phyloP scores from a whole-genome alignment of 345 rosid species.

The Bretschneidera sinensis region DNA sequence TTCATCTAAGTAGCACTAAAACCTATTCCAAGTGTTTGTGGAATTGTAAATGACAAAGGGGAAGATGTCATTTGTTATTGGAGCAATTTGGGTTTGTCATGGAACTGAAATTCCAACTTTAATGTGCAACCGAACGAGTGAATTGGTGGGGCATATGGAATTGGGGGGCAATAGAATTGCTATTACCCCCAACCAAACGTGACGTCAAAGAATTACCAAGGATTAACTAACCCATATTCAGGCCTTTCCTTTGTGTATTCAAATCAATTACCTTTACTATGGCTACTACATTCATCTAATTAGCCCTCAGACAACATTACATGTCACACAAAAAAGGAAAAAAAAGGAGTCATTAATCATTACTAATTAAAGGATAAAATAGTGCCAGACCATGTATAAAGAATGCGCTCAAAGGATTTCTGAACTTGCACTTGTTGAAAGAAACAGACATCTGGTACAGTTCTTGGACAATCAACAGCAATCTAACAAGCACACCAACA shows the following conservation, averaged over 20 bases:
- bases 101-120: too few species aligned
- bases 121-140: too few species aligned
- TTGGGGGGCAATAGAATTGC: too few species aligned
- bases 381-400: conserved; percentile 80
- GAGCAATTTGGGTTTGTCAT: too few species aligned
- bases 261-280: neutral
- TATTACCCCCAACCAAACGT: too few species aligned
- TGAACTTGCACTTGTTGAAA: conserved; percentile 94
- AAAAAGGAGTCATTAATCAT: conserved; percentile 2
- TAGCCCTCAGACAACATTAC: neutral
- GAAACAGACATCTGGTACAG: conserved; percentile 91
- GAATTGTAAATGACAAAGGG: too few species aligned
- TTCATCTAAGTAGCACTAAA: too few species aligned
- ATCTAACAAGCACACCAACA: conserved; percentile 42
- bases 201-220: too few species aligned
- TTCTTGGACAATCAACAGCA: conserved; percentile 98
- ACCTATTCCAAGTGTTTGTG: too few species aligned
- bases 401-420: conserved; percentile 95
- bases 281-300: neutral
- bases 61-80: too few species aligned
- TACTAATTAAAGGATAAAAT: conserved; percentile 3
- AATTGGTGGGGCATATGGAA: too few species aligned
- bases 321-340: neutral
- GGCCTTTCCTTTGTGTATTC: neutral
- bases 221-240: too few species aligned